Conservation (phyloP, 163 green algal genomes). For the Chloroidium sp. region DNA sequence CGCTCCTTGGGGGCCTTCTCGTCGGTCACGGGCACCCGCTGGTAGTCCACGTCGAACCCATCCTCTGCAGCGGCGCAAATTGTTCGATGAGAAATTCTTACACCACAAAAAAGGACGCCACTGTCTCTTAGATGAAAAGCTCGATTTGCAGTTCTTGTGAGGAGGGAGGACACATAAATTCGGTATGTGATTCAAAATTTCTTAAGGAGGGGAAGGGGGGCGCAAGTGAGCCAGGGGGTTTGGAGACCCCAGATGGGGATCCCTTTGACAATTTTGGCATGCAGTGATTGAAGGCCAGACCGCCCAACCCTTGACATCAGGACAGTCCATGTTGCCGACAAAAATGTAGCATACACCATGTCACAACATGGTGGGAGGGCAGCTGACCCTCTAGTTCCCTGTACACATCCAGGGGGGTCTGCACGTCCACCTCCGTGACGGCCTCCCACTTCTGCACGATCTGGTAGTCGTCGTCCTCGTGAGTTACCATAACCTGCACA, state of each 20-base stretch:
- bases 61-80: slow-evolving; percentile 8
- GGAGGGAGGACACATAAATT: not conserved
- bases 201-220: too few relatives aligned
- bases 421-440: slow-evolving; percentile 81
- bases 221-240: too few relatives aligned
- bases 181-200: too few relatives aligned
- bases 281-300: too few relatives aligned
- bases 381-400: slow-evolving; percentile 43
- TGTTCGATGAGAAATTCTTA: too few relatives aligned
- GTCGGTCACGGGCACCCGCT: slow-evolving; percentile 87
- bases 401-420: slow-evolving; percentile 87
- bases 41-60: slow-evolving; percentile 70
- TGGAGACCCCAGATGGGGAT: too few relatives aligned
- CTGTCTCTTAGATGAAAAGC: too few relatives aligned
- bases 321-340: not conserved
- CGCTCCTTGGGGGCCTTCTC: slow-evolving; percentile 88
- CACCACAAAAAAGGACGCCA: too few relatives aligned
- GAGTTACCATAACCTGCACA: slow-evolving; percentile 64
- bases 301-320: not conserved
- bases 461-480: slow-evolving; percentile 81
- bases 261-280: too few relatives aligned
- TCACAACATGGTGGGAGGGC: not conserved
- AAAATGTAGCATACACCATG: not conserved
- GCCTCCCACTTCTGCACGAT: slow-evolving; percentile 73
- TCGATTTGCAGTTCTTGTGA: not conserved